A percentile compares a stretch with the other conserved stretches of the same genome.
phyloP scores from a whole-genome alignment of 2,329 filamentous ascomycete genomes.

The Microcera coccophila region DNA sequence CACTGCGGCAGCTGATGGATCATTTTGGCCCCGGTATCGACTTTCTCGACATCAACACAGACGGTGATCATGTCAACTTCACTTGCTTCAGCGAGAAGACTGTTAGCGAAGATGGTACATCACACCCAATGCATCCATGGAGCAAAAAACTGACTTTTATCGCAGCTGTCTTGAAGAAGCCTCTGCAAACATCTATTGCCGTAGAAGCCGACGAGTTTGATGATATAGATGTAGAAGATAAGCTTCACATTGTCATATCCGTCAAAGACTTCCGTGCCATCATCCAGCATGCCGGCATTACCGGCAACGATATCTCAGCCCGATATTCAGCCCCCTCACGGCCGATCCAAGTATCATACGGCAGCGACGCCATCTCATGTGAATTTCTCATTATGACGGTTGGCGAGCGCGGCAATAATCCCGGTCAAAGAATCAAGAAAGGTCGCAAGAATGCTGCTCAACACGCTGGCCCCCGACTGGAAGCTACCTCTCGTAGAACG shows the following conservation, averaged over 20 bases:
- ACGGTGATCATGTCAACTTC: constrained; percentile 70
- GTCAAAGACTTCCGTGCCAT: constrained; percentile 82
- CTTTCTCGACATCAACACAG: constrained; percentile 72
- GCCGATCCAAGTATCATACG: constrained; percentile 70
- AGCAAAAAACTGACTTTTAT: too few relatives aligned
- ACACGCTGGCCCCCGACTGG: constrained; percentile 39
- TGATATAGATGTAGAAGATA: constrained; percentile 68
- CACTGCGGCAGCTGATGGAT: constrained; percentile 71
- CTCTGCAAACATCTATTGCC: constrained; percentile 73
- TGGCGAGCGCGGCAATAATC: constrained; percentile 57
- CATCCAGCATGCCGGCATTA: constrained; percentile 68
- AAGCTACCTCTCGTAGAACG: constrained; percentile 45
- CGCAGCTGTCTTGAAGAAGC: constrained; percentile 73
- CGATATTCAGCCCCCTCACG: constrained; percentile 67
- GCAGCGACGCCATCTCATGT: constrained; percentile 63
- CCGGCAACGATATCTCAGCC: constrained; percentile 62
- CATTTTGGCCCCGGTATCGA: constrained; percentile 79
- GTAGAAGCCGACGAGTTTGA: constrained; percentile 75
- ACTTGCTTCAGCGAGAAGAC: constrained; percentile 80
- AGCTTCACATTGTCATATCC: constrained; percentile 73
- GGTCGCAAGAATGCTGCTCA: constrained; percentile 38
- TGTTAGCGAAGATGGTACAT: constrained; percentile 53
- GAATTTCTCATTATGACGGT: constrained; percentile 82
- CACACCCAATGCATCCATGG: too few relatives aligned
- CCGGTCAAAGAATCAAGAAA: constrained; percentile 47